Base-by-base conservation (phyloP, 1,139 yeast genomes). In the Kodamaea ohmeri region DNA sequence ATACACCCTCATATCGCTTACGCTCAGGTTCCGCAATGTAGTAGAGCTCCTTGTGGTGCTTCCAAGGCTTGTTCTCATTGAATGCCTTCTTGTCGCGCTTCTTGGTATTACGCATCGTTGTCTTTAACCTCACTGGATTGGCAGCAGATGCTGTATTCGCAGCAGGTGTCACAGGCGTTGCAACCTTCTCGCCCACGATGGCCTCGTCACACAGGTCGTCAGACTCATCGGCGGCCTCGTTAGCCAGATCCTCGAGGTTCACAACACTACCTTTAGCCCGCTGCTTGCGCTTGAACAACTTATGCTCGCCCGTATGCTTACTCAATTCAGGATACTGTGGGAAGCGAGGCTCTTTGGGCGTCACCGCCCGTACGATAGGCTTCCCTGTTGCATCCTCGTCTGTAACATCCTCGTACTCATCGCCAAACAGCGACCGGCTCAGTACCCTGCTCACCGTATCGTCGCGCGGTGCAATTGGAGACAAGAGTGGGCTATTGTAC, bases 41-140 rank as follows among this genome's bases (percentile, higher is more conserved):
- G 34, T 68, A 69, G 8, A 80, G 69, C 45, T 80, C 85, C 29
- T 67, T 69, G 55, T 88, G 96, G 52, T 87, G 82, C 52, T 90
- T 92, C 97, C 98, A 92, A 0, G 97, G 97, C 58, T 90, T 89
- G 46, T 86, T 88, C 50, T 86, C 96, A 55, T 92, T 84, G 58
- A 92, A 90, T 16, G 62, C 57, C 31, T 68, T 61, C 49, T 70
- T 72, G 18, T 64, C 69, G 40, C 61, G 64, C 35, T 61, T 50
- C 39, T 60, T 65, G 34, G 73, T 71, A 46, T 78, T 78, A 37
- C 95, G 67, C 81, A 87, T 76, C 2, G 95, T 84, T 1, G 85
- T 76, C 47, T 71, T 73, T 45, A 80, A 67, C 36, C 72, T 74
- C 3, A 78, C 72, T 1, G 64, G 56, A 32, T 50, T 51, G 26